These are phyloP conservation scores for Corchorus olitorius DNA, from an alignment of 345 rosid species.

Conservation along the genomic window DNA sequence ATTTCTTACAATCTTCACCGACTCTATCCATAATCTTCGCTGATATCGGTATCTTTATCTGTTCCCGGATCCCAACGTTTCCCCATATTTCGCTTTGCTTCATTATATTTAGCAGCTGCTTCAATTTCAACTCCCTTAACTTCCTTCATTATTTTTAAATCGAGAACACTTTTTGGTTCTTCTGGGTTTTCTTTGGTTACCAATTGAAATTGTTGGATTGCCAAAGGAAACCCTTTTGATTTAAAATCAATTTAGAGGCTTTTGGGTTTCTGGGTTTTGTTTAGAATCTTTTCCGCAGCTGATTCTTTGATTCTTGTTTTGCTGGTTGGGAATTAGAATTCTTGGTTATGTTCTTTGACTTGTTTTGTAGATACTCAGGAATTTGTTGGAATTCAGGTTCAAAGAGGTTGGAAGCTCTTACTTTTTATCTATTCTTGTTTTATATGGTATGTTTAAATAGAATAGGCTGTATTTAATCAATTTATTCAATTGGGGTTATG, in stretches of 20 bases:
- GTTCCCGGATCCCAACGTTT: background rate
- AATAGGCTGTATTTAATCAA: background rate
- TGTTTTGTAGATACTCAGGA: background rate
- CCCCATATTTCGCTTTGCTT: conserved; percentile 3
- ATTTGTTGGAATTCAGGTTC: background rate
- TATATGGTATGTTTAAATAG: background rate
- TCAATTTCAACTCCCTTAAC: background rate
- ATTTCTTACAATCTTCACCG: background rate
- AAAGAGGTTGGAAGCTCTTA: background rate
- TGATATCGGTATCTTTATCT: background rate
- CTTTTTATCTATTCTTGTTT: background rate
- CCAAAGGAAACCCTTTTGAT: conserved; percentile 1
- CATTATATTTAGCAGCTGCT: background rate
- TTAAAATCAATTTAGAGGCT: background rate
- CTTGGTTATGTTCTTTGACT: background rate
- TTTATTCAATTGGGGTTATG: background rate
- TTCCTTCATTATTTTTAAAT: background rate
- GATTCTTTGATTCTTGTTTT: background rate
- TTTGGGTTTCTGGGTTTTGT: conserved; percentile 1
- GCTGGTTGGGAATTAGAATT: background rate
- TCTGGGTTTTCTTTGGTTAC: conserved; percentile 6
- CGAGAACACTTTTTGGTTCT: background rate
- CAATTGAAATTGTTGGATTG: too few species aligned
- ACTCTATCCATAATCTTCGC: background rate
- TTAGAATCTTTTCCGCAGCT: background rate